A percentile compares a stretch with the other conserved stretches of the same genome.
phyloP scores from a whole-genome alignment of 805 yeast genomes.

The Ogataea pignaliae region DNA sequence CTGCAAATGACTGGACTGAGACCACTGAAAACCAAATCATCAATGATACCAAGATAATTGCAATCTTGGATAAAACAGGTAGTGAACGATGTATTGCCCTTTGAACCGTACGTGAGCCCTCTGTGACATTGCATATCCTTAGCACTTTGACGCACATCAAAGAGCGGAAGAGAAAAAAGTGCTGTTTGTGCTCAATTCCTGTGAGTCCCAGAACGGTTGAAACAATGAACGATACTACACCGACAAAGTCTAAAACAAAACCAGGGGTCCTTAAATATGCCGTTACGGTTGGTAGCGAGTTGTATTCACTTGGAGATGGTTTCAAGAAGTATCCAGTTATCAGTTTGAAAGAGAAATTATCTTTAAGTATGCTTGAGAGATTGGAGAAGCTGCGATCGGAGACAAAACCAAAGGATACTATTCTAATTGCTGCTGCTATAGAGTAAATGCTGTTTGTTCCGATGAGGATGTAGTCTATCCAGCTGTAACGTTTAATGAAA shows the following conservation, averaged over 20 bases:
- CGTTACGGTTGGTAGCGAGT: conserved; percentile 24
- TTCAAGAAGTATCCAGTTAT: neutral
- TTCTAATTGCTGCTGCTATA: conserved; percentile 45
- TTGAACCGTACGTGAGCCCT: conserved; percentile 64
- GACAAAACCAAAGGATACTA: conserved; percentile 63
- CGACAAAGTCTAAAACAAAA: conserved; percentile 72
- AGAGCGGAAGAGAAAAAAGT: conserved; percentile 58
- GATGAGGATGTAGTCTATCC: conserved; percentile 51
- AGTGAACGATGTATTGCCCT: conserved; percentile 66
- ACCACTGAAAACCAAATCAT: conserved; percentile 73
- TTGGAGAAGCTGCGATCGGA: neutral
- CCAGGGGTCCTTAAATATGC: conserved; percentile 72
- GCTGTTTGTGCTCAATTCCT: conserved; percentile 42
- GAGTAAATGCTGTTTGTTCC: conserved; percentile 55
- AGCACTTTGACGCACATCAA: conserved; percentile 64
- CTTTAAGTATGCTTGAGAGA: neutral
- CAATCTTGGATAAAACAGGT: conserved; percentile 67
- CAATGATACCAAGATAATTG: conserved; percentile 66
- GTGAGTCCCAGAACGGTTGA: conserved; percentile 47
- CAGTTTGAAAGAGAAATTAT: neutral
- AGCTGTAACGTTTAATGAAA: conserved; percentile 33
- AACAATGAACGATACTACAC: conserved; percentile 66
- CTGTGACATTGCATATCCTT: conserved; percentile 61
- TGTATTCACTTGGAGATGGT: neutral
- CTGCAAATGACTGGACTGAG: conserved; percentile 78